Base-by-base conservation (phyloP, 495 filamentous ascomycete species). In the Schizothecium vesticola region DNA sequence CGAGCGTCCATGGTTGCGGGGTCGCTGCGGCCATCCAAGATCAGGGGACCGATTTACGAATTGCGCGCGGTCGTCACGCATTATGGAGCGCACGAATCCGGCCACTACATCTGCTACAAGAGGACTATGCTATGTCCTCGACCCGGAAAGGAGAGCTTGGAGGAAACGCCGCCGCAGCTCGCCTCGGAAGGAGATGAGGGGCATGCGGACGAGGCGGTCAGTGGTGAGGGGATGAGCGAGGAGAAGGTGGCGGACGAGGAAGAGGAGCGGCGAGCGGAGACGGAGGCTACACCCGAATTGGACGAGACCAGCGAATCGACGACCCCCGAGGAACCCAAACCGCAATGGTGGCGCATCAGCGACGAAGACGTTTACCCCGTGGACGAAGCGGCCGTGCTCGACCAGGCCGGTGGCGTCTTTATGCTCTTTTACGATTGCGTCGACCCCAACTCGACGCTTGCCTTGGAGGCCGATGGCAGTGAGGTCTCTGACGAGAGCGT, bases 381-480 rank as follows among this genome's bases (percentile, higher is more conserved):
- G 63, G 83, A 84, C 22, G 93, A 97, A 78, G 81, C 85, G 13
- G 83, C 83, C 33, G 94, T 95, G 0, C 83, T 97, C 63, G 81
- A 79, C 2, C 91, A 94, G 72, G 87, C 16, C 16, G 3, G 88
- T n/a, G 93, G 91, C 16, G 94, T 90, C 1, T 98, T 97, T 73
- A 97, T 99, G 94, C 83, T 98, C 10, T 97, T 99, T 79, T 99
- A 98, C 73, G 95, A 99, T 73, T 82, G 81, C 29, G 74, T 88
- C n/a, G 79, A 83, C 57, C 74, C 77, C n/a, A 76, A 74, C 23
- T 69, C 71, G 23, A 69, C 77, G 56, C 66, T 77, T 43, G 55
- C 69, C 3, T 67, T 73, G 3, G 71, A 73, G 13, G 22, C 28
- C 16, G 63, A 72, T 55, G 63, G 29, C 43, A 51, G 43, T 6